Conservation (phyloP, 2,329 filamentous ascomycete species). For the Diatrype stigma region DNA sequence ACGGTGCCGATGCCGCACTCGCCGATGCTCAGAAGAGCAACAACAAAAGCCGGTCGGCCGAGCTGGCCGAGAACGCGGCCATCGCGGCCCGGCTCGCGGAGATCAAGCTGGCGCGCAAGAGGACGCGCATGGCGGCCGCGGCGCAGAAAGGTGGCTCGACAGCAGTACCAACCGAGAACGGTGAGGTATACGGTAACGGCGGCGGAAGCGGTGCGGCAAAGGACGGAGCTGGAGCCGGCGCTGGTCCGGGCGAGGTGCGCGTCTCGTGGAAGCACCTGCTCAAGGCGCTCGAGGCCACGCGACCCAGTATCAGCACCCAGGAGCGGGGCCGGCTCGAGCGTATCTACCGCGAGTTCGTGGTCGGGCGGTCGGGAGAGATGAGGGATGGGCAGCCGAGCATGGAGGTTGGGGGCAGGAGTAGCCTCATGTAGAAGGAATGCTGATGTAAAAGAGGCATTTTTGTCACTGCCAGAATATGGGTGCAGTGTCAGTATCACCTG, state of each 20-base stretch:
- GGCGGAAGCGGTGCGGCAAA: no score
- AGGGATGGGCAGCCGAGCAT: slow-evolving; percentile 85
- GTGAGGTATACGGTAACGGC: no score
- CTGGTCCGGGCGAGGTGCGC: slow-evolving; percentile 65
- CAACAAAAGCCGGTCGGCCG: slow-evolving; percentile 47
- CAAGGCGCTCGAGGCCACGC: slow-evolving; percentile 70
- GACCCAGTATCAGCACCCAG: slow-evolving; percentile 75
- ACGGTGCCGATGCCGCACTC: slow-evolving; percentile 57
- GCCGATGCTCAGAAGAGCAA: slow-evolving; percentile 26
- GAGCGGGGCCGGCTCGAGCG: slow-evolving; percentile 70
- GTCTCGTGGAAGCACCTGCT: slow-evolving; percentile 82
- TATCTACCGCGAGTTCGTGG: slow-evolving; percentile 92
- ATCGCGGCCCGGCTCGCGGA: slow-evolving; percentile 79
- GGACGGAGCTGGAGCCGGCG: slow-evolving; percentile 18
- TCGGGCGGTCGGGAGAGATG: slow-evolving; percentile 91
- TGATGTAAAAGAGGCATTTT: neutral
- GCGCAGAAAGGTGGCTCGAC: slow-evolving; percentile 22
- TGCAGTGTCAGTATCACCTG: no score
- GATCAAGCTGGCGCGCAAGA: slow-evolving; percentile 67
- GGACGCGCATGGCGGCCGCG: slow-evolving; percentile 45
- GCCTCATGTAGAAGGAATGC: slow-evolving; percentile 70
- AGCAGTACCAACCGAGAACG: slow-evolving; percentile 1
- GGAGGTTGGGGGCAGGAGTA: slow-evolving; percentile 88
- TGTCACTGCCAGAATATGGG: no score
- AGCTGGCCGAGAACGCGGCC: slow-evolving; percentile 70